phyloP scores from a whole-genome alignment of 2,329 filamentous ascomycete species.

The Fusarium sp. region DNA sequence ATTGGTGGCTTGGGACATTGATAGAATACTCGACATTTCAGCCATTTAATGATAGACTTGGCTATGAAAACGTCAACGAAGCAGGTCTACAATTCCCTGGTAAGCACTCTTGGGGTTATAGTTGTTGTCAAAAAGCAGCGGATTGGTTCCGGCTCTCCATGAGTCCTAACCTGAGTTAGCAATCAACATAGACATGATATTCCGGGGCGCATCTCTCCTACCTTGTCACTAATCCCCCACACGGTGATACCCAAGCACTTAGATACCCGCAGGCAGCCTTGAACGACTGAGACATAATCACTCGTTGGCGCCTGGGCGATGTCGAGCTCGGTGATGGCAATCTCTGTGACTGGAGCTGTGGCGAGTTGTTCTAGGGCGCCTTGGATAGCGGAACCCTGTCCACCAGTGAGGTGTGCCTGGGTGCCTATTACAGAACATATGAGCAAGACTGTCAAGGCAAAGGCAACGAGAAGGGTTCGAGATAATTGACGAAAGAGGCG shows the following conservation, averaged over 20 bases:
- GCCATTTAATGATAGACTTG: no score
- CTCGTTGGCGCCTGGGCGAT: constrained; percentile 69
- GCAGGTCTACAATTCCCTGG: no score
- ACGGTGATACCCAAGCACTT: constrained; percentile 79
- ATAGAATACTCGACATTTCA: no score
- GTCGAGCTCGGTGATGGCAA: constrained; percentile 79
- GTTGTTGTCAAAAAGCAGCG: background rate
- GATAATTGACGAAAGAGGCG: no score
- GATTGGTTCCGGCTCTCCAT: background rate
- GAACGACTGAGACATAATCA: constrained; percentile 73
- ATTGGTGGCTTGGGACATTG: no score
- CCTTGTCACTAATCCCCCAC: constrained; percentile 68
- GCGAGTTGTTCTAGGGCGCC: constrained; percentile 69
- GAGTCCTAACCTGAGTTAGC: background rate
- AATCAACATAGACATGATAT: no score
- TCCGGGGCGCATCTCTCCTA: no score
- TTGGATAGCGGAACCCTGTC: constrained; percentile 65
- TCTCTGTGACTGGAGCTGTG: constrained; percentile 66
- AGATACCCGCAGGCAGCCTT: constrained; percentile 70
- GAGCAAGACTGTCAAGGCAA: no score
- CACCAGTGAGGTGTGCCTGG: constrained; percentile 55
- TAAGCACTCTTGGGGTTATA: no score
- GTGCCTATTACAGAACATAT: constrained; percentile 43
- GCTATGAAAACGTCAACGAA: no score
- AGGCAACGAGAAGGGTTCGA: no score